Evolutionary conservation across 441 rosid species (phyloP).

Genomic region (Adansonia gregorii): DNA sequence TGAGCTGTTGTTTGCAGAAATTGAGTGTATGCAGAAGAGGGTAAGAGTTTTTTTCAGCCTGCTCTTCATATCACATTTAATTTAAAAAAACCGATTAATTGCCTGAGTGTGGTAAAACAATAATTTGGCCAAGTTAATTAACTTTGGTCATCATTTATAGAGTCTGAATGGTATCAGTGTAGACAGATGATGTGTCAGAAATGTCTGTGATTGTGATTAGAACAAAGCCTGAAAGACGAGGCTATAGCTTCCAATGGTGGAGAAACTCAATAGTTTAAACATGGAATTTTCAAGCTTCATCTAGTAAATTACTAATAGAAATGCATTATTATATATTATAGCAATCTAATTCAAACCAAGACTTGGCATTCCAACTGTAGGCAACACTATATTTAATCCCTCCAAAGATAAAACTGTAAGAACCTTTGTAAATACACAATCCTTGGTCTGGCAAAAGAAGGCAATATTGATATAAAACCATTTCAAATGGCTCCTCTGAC

Average conservation of each 20-base stretch:
- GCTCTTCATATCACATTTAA: not conserved
- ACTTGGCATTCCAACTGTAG: not conserved
- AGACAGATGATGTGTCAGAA: not conserved
- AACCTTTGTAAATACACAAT: not conserved
- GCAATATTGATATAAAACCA: not conserved
- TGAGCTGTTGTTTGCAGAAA: constrained; percentile 67
- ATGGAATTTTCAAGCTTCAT: not conserved
- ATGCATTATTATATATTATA: not conserved
- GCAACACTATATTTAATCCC: not conserved
- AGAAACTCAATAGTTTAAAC: not conserved
- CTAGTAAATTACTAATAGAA: not conserved
- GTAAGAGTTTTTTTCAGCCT: constrained; percentile 31
- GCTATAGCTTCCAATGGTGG: not conserved
- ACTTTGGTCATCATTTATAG: not conserved
- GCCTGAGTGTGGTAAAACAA: not conserved
- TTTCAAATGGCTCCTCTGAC: not conserved
- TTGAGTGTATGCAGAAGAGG: constrained; percentile 80
- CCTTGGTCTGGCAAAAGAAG: not conserved
- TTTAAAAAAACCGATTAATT: not conserved
- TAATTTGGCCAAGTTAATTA: not conserved
- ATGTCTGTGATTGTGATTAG: not conserved
- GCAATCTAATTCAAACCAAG: not conserved
- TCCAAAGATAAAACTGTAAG: not conserved
- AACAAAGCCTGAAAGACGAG: not conserved
- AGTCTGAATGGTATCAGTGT: not conserved